phyloP scores from a whole-genome alignment of 2,329 filamentous ascomycete genomes.

The Zymoseptoria pseudotritici region DNA sequence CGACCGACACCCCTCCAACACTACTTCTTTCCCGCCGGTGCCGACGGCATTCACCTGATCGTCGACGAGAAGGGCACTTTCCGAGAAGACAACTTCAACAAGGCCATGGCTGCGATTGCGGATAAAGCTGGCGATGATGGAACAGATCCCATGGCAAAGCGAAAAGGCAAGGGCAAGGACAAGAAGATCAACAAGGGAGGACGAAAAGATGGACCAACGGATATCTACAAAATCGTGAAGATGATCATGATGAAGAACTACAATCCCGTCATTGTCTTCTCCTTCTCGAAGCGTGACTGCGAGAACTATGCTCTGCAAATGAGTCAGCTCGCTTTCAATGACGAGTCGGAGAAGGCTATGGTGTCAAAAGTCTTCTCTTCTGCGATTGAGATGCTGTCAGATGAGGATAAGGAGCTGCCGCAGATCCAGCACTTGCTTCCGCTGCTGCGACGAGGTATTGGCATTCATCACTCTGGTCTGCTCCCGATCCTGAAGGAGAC shows the following conservation, averaged over 20 bases:
- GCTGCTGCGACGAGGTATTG: conserved; percentile 81
- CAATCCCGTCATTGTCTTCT: conserved; percentile 98
- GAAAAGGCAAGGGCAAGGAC: conserved; percentile 81
- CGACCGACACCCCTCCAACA: conserved; percentile 92
- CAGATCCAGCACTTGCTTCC: conserved; percentile 90
- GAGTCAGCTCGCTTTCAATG: conserved; percentile 84
- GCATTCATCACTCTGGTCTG: conserved; percentile 92
- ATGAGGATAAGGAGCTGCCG: conserved; percentile 79
- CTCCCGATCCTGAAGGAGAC: conserved; percentile 96
- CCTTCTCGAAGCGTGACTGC: conserved; percentile 96
- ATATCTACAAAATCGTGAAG: conserved; percentile 95
- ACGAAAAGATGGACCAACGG: conserved; percentile 59
- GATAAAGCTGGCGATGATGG: conserved; percentile 81
- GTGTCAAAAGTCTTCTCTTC: conserved; percentile 90
- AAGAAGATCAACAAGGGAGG: conserved; percentile 88
- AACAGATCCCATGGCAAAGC: conserved; percentile 68
- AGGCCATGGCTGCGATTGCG: conserved; percentile 84
- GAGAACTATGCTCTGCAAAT: conserved; percentile 85
- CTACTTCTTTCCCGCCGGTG: conserved; percentile 92
- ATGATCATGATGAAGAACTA: conserved; percentile 99
- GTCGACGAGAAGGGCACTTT: conserved; percentile 97
- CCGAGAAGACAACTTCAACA: conserved; percentile 94
- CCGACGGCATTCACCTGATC: conserved; percentile 85
- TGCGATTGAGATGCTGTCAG: conserved; percentile 84
- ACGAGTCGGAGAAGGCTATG: conserved; percentile 90